A percentile compares a stretch with the other conserved stretches of the same genome.
These are phyloP conservation scores for Pseudoperonospora humuli DNA, from an alignment of 352 stramenopile species.

Conservation along the genomic window DNA sequence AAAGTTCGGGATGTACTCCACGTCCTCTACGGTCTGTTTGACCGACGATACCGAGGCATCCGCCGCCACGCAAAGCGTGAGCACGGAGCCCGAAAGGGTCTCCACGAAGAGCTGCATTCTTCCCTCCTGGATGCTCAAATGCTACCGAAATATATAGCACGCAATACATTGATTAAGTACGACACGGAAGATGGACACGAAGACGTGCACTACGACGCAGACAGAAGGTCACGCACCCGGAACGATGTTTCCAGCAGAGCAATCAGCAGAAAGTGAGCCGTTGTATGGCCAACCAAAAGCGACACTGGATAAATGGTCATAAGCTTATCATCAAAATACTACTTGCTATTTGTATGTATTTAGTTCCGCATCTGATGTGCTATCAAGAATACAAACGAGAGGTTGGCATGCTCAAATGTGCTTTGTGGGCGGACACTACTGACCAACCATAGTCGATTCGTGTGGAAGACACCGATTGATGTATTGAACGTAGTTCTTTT, in stretches of 20 bases:
- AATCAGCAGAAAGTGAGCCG: slow-evolving; percentile 89
- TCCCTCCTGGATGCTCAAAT: slow-evolving; percentile 91
- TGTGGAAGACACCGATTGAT: too few relatives aligned
- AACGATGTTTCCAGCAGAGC: slow-evolving; percentile 82
- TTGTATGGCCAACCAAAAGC: neutral
- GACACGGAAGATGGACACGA: neutral
- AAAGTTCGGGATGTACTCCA: slow-evolving; percentile 92
- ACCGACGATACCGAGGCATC: slow-evolving; percentile 89
- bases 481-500: too few relatives aligned
- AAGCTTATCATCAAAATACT: neutral
- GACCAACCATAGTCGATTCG: too few relatives aligned
- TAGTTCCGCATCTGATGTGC: slow-evolving; percentile 3
- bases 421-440: too few relatives aligned
- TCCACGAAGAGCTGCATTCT: slow-evolving; percentile 95
- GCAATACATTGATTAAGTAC: slow-evolving; percentile 1
- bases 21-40: slow-evolving; percentile 91
- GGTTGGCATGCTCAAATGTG: too few relatives aligned
- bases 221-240: slow-evolving; percentile 27
- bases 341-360: slow-evolving; percentile 2
- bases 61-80: slow-evolving; percentile 71
- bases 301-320: neutral
- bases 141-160: slow-evolving; percentile 21
- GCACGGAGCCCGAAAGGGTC: slow-evolving; percentile 76
- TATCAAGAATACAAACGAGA: too few relatives aligned
- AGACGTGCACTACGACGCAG: neutral